Evolutionary conservation across 176 grass and related monocot species (phyloP).

Genomic region (Pharus latifolius): DNA sequence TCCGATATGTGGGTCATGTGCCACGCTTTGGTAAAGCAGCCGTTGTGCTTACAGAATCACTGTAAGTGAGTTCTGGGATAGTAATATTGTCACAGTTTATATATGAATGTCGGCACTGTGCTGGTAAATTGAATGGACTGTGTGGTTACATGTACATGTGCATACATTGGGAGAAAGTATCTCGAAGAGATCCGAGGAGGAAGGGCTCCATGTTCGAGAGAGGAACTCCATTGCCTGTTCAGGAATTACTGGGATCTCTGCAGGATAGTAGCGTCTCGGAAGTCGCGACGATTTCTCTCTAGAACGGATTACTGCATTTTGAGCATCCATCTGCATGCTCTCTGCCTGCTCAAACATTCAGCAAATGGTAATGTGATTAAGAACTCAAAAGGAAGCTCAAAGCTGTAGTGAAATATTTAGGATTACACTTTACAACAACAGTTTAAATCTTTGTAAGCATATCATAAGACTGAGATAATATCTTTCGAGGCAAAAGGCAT

Average conservation of each 20-base stretch:
- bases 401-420: neutral
- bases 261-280: conserved; percentile 18
- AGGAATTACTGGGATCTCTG: conserved; percentile 49
- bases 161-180: conserved; percentile 83
- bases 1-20: too few species aligned
- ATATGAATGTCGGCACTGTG: neutral
- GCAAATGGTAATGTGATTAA: neutral
- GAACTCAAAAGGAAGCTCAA: neutral
- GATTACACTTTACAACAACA: neutral
- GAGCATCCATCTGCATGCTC: conserved; percentile 15
- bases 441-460: neutral
- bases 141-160: conserved; percentile 17
- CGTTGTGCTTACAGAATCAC: too few species aligned
- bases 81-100: neutral
- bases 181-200: conserved; percentile 85
- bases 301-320: conserved; percentile 2
- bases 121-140: neutral
- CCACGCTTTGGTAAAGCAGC: too few species aligned
- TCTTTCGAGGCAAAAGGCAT: neutral
- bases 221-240: conserved; percentile 74
- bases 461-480: too few species aligned
- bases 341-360: conserved; percentile 47
- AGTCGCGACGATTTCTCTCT: conserved; percentile 40
- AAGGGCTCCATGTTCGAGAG: conserved; percentile 87
- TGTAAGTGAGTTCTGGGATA: neutral